Conservation (phyloP, 1,284 basidiomycete genomes). For the Malassezia sympodialis region DNA sequence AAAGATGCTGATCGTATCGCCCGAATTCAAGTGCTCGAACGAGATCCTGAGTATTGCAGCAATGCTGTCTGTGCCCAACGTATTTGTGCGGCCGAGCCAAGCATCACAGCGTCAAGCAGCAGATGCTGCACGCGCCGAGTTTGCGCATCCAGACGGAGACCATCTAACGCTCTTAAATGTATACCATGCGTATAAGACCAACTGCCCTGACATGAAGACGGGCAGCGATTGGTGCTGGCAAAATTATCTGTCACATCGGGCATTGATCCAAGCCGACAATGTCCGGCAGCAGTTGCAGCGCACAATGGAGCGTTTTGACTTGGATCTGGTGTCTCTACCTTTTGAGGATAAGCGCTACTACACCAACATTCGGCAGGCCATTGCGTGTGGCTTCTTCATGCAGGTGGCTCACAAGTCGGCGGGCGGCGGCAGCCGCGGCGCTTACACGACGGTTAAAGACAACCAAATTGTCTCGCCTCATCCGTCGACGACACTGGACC, state of each 20-base stretch:
- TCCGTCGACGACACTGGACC: conserved; percentile 81
- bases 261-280: conserved; percentile 84
- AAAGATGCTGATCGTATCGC: conserved; percentile 81
- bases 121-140: conserved; percentile 76
- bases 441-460: conserved; percentile 72
- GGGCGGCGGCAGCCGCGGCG: conserved; percentile 29
- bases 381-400: conserved; percentile 96
- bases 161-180: conserved; percentile 91
- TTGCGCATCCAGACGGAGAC: conserved; percentile 88
- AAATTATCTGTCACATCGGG: conserved; percentile 75
- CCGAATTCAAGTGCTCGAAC: conserved; percentile 90
- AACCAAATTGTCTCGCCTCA: conserved; percentile 89
- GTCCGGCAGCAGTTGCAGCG: conserved; percentile 83
- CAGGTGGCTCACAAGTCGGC: conserved; percentile 75
- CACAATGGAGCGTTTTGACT: conserved; percentile 69
- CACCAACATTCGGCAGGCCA: conserved; percentile 67
- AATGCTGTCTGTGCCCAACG: conserved; percentile 85
- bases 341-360: conserved; percentile 70
- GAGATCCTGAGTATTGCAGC: conserved; percentile 90
- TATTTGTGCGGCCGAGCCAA: conserved; percentile 70
- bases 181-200: conserved; percentile 81
- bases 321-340: conserved; percentile 66
- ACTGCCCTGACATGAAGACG: conserved; percentile 32
- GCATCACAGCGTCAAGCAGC: conserved; percentile 67
- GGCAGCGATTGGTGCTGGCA: conserved; percentile 71